Percentiles rank a stretch among this genome's conserved stretches.
Evolutionary conservation across 2,329 filamentous ascomycete species (phyloP).

Genomic region (Cytospora mali): DNA sequence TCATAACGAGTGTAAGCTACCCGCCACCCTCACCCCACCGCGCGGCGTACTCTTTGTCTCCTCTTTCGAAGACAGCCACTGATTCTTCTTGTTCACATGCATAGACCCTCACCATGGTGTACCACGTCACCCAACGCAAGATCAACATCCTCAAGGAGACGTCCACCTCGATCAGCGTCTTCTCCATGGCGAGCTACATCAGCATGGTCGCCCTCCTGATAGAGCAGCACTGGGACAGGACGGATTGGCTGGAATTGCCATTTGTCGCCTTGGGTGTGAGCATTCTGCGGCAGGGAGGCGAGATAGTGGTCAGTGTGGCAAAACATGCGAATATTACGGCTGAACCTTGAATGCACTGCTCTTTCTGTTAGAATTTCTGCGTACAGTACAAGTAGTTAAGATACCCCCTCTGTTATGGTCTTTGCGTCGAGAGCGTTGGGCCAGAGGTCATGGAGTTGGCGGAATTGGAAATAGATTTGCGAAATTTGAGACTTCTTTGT

Average conservation of each 20-base stretch:
- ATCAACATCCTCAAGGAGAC: slow-evolving; percentile 81
- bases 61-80: not conserved
- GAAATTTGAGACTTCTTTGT: not conserved
- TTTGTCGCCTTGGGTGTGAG: slow-evolving; percentile 52
- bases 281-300: slow-evolving; percentile 38
- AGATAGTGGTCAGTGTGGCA: slow-evolving; percentile 34
- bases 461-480: not conserved
- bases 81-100: not conserved
- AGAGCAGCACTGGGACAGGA: slow-evolving; percentile 65
- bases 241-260: slow-evolving; percentile 64
- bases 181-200: slow-evolving; percentile 75
- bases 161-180: slow-evolving; percentile 74
- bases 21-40: slow-evolving; percentile 8
- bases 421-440: slow-evolving; percentile 11
- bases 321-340: slow-evolving; percentile 37
- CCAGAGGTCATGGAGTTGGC: slow-evolving; percentile 6
- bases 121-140: slow-evolving; percentile 76
- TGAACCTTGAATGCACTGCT: slow-evolving; percentile 28
- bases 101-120: slow-evolving; percentile 71
- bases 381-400: slow-evolving; percentile 10
- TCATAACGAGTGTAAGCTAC: slow-evolving; percentile 67
- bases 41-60: no score
- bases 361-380: slow-evolving; percentile 8
- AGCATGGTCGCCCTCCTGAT: slow-evolving; percentile 71
- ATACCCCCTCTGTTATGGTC: slow-evolving; percentile 13